Evolutionary conservation across 306 rosid genomes (phyloP).

Genomic region (Quercus agrifolia): DNA sequence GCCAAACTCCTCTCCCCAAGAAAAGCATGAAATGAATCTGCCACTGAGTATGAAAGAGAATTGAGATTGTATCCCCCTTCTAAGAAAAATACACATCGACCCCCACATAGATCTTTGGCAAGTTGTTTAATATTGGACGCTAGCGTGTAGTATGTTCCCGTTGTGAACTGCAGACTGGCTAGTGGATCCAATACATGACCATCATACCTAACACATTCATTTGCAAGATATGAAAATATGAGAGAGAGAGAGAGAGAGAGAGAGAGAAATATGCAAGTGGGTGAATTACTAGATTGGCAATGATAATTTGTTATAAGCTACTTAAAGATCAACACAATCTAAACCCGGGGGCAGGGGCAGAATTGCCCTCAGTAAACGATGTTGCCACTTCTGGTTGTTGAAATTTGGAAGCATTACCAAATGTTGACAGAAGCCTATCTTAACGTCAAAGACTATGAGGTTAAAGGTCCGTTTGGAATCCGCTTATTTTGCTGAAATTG

Average conservation of each 20-base stretch:
- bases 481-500: too few species aligned
- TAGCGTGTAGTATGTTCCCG: conserved; percentile 87
- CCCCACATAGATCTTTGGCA: conserved; percentile 68
- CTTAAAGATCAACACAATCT: background rate
- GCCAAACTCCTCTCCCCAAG: conserved; percentile 85
- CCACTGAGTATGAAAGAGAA: conserved; percentile 62
- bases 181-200: conserved; percentile 91
- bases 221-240: background rate
- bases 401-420: too few species aligned
- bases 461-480: too few species aligned
- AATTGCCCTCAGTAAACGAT: too few species aligned
- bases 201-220: conserved; percentile 55
- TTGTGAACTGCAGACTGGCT: conserved; percentile 77
- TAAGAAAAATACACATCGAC: conserved; percentile 74
- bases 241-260: too few species aligned
- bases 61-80: conserved; percentile 93
- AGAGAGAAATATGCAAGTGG: too few species aligned
- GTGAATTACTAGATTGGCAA: background rate
- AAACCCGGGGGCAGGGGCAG: too few species aligned
- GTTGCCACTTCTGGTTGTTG: too few species aligned
- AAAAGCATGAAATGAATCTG: conserved; percentile 81
- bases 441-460: too few species aligned
- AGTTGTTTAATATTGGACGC: conserved; percentile 74
- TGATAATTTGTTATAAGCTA: background rate
- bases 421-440: too few species aligned